phyloP scores from a whole-genome alignment of 2,329 filamentous ascomycete genomes.

The Xylariaceae sp. region DNA sequence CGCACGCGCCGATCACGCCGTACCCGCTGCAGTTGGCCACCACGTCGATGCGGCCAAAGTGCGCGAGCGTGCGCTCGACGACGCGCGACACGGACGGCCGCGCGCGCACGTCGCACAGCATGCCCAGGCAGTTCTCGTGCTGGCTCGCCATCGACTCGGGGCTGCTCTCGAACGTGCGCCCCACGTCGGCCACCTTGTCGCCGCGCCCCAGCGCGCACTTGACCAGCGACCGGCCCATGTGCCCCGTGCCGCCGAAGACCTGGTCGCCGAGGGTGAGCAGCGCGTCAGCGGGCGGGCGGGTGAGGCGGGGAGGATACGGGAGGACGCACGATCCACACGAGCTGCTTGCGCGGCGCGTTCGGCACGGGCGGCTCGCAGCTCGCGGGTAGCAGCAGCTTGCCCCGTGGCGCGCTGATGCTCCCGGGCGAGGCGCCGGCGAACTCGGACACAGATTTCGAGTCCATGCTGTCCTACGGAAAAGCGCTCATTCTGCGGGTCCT shows the following conservation, averaged over 20 bases:
- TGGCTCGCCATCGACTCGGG: constrained; percentile 64
- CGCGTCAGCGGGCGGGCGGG: constrained; percentile 6
- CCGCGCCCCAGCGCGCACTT: constrained; percentile 72
- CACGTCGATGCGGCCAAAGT: constrained; percentile 78
- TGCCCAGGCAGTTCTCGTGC: constrained; percentile 64
- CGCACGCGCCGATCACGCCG: constrained; percentile 89
- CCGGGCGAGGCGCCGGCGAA: constrained; percentile 18
- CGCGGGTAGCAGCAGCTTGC: constrained; percentile 58
- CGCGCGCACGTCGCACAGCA: constrained; percentile 86
- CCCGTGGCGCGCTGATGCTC: constrained; percentile 21
- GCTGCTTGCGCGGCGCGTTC: constrained; percentile 60
- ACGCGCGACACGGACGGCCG: constrained; percentile 68
- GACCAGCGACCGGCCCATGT: constrained; percentile 87
- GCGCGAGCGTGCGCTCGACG: constrained; percentile 60
- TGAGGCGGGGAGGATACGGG: background rate
- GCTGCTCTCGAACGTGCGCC: constrained; percentile 70
- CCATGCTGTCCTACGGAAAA: constrained; percentile 15
- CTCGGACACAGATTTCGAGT: constrained; percentile 20
- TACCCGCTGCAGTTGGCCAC: constrained; percentile 93
- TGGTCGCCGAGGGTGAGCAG: too few relatives aligned
- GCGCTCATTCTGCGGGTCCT: background rate
- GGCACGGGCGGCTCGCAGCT: constrained; percentile 80
- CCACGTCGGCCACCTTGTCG: constrained; percentile 81
- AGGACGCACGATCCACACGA: constrained; percentile 76
- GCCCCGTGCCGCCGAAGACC: constrained; percentile 95